Evolutionary conservation across 192 early-diverging fungal genomes (phyloP).

Genomic region (Geranomyces variabilis): DNA sequence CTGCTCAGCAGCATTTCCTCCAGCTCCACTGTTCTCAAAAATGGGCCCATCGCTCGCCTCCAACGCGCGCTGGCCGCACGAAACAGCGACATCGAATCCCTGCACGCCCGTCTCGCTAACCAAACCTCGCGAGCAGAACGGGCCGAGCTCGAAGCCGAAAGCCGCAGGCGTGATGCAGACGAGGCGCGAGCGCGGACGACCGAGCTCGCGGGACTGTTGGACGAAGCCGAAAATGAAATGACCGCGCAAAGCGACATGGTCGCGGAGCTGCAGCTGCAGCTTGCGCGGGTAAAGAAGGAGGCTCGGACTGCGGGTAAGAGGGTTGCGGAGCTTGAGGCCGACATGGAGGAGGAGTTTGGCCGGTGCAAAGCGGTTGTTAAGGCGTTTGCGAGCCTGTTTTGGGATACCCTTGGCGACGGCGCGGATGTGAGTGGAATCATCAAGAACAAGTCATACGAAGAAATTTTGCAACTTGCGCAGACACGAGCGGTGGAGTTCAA

Average conservation of each 20-base stretch:
- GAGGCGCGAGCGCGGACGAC: background rate
- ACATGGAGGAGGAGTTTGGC: background rate
- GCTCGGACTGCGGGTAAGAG: background rate
- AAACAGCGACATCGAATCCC: constrained; percentile 2
- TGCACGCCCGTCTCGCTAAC: background rate
- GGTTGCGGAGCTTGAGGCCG: background rate
- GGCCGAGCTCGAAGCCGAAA: constrained; percentile 2
- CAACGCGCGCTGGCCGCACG: constrained; percentile 9
- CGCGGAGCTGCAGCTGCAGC: background rate
- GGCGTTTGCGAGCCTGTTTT: background rate
- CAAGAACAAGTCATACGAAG: background rate
- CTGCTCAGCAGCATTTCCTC: too few species aligned
- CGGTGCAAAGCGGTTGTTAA: background rate
- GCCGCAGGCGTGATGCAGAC: constrained; percentile 1
- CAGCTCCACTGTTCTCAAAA: background rate
- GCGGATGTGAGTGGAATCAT: background rate
- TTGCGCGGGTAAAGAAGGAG: background rate
- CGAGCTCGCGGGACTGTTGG: background rate
- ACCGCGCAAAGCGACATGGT: background rate
- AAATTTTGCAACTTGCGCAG: background rate
- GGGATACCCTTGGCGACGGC: background rate
- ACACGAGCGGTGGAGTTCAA: background rate
- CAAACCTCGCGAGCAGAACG: constrained; percentile 3
- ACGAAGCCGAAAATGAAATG: background rate
- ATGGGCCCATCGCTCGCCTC: constrained; percentile 4